These are phyloP conservation scores for Fusarium tanahbumbuense DNA, from an alignment of 2,329 filamentous ascomycete genomes.

Conservation along the genomic window DNA sequence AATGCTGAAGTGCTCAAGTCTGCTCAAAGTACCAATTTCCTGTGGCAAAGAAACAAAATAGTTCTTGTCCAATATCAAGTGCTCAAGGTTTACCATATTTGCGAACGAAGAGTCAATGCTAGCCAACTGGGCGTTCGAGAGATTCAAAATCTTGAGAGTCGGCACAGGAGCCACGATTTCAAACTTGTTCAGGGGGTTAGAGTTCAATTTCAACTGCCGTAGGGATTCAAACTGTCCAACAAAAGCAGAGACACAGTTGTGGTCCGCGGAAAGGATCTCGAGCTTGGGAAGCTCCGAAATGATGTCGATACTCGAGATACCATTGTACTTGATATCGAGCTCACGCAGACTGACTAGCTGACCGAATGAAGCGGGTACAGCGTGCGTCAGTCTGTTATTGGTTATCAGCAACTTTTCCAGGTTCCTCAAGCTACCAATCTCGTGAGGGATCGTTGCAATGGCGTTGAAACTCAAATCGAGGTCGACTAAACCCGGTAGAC, in stretches of 20 bases:
- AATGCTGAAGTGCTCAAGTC: slow-evolving; percentile 91
- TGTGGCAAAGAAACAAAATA: slow-evolving; percentile 91
- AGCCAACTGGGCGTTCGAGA: slow-evolving; percentile 91
- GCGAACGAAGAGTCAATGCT: slow-evolving; percentile 90
- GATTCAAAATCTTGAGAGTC: slow-evolving; percentile 85
- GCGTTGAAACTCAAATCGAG: slow-evolving; percentile 97
- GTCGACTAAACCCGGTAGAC: slow-evolving; percentile 85
- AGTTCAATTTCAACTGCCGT: slow-evolving; percentile 87
- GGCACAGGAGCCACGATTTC: slow-evolving; percentile 81
- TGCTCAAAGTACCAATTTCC: slow-evolving; percentile 84
- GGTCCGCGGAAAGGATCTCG: slow-evolving; percentile 88
- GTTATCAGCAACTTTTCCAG: slow-evolving; percentile 94
- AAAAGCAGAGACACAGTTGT: slow-evolving; percentile 93
- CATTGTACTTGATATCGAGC: slow-evolving; percentile 94
- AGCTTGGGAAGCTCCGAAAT: slow-evolving; percentile 86
- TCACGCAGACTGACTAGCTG: slow-evolving; percentile 84
- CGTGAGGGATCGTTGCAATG: slow-evolving; percentile 79
- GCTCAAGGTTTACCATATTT: slow-evolving; percentile 87
- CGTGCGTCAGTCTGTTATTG: slow-evolving; percentile 86
- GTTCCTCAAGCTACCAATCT: slow-evolving; percentile 80
- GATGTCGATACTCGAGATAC: slow-evolving; percentile 87
- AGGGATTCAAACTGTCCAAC: slow-evolving; percentile 88
- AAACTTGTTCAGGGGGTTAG: slow-evolving; percentile 95
- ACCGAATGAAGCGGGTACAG: slow-evolving; percentile 78
- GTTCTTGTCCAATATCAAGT: slow-evolving; percentile 91